These are phyloP conservation scores for Alternaria novae-zelandiae DNA, from an alignment of 2,329 filamentous ascomycete species.

Conservation along the genomic window DNA sequence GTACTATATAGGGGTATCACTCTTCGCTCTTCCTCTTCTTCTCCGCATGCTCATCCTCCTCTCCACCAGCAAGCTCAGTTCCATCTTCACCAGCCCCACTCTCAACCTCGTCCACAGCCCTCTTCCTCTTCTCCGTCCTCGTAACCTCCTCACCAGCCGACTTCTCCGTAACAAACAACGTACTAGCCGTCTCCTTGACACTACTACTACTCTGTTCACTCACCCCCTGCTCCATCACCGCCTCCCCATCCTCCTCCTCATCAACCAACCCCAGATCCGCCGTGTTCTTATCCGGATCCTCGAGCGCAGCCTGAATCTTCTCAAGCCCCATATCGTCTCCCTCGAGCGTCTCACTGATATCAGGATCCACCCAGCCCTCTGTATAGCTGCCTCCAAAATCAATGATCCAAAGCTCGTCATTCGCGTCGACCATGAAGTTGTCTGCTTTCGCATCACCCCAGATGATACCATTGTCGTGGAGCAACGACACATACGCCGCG, in stretches of 20 bases:
- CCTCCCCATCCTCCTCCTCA: not conserved
- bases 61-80: not conserved
- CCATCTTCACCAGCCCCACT: not conserved
- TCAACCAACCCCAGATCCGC: constrained; percentile 4
- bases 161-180: constrained; percentile 8
- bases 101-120: constrained; percentile 1
- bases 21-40: not conserved
- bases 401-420: constrained; percentile 49
- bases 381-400: constrained; percentile 52
- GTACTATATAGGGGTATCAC: not conserved
- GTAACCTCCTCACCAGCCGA: constrained; percentile 5
- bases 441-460: constrained; percentile 41
- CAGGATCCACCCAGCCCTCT: constrained; percentile 50
- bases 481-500: constrained; percentile 9
- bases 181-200: constrained; percentile 7
- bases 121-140: constrained; percentile 7
- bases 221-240: not conserved
- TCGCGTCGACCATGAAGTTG: constrained; percentile 50
- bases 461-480: constrained; percentile 24
- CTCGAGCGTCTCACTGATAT: constrained; percentile 46
- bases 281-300: constrained; percentile 14
- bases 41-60: not conserved
- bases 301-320: constrained; percentile 19
- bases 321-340: constrained; percentile 46
- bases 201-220: not conserved